Conservation (phyloP, 78 protist genomes). For the Dictyostelium capitatum region DNA sequence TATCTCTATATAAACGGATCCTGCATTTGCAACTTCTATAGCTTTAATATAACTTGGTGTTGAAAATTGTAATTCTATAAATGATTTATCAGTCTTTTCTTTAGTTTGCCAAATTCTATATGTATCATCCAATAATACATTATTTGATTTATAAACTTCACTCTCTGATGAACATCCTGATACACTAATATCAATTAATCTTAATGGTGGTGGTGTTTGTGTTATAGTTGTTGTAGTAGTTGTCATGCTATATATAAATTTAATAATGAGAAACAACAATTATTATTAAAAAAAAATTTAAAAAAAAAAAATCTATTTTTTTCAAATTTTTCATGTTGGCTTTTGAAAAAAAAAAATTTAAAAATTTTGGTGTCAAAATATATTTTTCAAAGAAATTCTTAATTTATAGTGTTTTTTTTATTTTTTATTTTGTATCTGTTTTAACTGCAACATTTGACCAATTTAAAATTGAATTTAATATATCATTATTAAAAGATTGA, state of each 20-base stretch:
- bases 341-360: no score
- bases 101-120: constrained; percentile 57
- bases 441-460: constrained; percentile 39
- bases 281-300: no score
- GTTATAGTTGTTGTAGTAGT: not conserved
- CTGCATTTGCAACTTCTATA: constrained; percentile 48
- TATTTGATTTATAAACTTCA: constrained; percentile 43
- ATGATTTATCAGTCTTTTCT: constrained; percentile 8
- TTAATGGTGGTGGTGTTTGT: not conserved
- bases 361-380: no score
- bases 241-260: not conserved
- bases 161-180: constrained; percentile 59
- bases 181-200: constrained; percentile 36
- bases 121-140: constrained; percentile 35
- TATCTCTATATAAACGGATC: constrained; percentile 58
- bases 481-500: not conserved
- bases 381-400: no score
- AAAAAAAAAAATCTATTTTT: no score
- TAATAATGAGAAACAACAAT: no score
- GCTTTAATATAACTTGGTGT: constrained; percentile 25
- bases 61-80: constrained; percentile 42
- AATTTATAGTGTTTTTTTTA: not conserved
- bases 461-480: constrained; percentile 1
- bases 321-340: no score
- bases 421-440: no score